Conservation (phyloP, 2,329 filamentous ascomycete genomes). For the Neocatenulostroma microsporum region DNA sequence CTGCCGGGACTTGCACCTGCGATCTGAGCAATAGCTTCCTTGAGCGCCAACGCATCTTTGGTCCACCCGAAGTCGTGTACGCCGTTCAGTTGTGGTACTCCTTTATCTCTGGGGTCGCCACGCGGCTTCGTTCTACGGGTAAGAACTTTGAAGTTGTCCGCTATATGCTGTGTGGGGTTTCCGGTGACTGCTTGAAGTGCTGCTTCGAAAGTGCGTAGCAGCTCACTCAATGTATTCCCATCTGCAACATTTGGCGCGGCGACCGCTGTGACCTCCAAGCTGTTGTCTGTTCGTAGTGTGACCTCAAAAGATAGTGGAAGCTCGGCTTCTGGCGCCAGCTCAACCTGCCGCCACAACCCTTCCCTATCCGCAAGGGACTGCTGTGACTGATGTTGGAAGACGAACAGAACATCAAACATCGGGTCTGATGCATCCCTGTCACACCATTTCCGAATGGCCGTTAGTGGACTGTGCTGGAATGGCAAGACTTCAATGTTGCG, state of each 20-base stretch:
- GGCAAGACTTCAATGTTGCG: slow-evolving; percentile 61
- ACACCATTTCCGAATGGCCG: slow-evolving; percentile 75
- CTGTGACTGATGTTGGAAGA: slow-evolving; percentile 55
- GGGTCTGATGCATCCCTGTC: slow-evolving; percentile 46
- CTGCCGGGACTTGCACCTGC: slow-evolving; percentile 45
- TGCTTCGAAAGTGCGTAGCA: slow-evolving; percentile 40
- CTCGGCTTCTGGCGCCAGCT: slow-evolving; percentile 48
- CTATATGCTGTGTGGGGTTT: slow-evolving; percentile 24
- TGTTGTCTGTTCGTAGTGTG: slow-evolving; percentile 43
- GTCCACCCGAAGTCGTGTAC: slow-evolving; percentile 52
- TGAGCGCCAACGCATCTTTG: slow-evolving; percentile 45
- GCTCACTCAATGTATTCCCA: slow-evolving; percentile 25
- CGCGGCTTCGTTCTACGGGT: no score
- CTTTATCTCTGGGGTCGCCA: neutral
- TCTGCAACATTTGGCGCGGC: slow-evolving; percentile 44
- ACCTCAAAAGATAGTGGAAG: slow-evolving; percentile 75
- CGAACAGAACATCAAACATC: slow-evolving; percentile 74
- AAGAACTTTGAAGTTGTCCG: slow-evolving; percentile 12
- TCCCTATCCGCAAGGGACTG: slow-evolving; percentile 7
- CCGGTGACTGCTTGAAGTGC: slow-evolving; percentile 31
- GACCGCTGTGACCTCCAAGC: slow-evolving; percentile 52
- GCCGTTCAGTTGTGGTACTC: slow-evolving; percentile 19
- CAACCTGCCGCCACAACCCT: slow-evolving; percentile 46
- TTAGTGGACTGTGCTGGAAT: slow-evolving; percentile 71
- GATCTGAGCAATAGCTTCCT: slow-evolving; percentile 56